Evolutionary conservation across 2,329 filamentous ascomycete genomes (phyloP).

Genomic region (Gaeumannomyces sp.): DNA sequence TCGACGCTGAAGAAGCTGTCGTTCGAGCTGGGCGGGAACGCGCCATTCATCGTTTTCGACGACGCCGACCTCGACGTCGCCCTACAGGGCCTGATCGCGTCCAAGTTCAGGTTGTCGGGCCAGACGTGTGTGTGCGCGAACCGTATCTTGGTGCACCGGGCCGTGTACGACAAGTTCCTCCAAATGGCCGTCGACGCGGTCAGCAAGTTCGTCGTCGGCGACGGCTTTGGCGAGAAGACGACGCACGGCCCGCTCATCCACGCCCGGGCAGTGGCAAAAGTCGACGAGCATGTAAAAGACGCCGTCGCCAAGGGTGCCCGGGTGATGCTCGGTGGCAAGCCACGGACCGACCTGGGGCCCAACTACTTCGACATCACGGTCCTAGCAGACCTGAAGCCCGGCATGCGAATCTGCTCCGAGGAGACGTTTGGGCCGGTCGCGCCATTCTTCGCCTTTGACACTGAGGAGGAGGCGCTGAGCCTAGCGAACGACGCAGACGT

Average conservation of each 20-base stretch:
- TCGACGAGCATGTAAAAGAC: conserved; percentile 16
- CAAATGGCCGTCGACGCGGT: conserved; percentile 16
- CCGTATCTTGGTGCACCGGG: conserved; percentile 19
- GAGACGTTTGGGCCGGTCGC: conserved; percentile 20
- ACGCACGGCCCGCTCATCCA: conserved; percentile 18
- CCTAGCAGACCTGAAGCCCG: conserved; percentile 42
- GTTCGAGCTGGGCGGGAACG: conserved; percentile 62
- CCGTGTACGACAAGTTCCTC: conserved; percentile 17
- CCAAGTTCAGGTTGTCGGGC: conserved; percentile 30
- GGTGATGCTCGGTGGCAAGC: conserved; percentile 39
- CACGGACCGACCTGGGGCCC: conserved; percentile 44
- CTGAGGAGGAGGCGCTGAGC: conserved; percentile 26
- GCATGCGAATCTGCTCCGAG: conserved; percentile 15
- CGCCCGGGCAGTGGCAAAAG: conserved; percentile 16
- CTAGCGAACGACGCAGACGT: conserved; percentile 29
- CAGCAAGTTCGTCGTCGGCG: conserved; percentile 11
- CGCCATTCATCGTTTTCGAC: conserved; percentile 54
- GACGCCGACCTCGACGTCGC: conserved; percentile 57
- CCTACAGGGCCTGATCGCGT: conserved; percentile 42
- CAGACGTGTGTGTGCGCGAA: conserved; percentile 56
- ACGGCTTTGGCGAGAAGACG: conserved; percentile 11
- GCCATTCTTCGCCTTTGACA: conserved; percentile 19
- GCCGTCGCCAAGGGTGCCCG: conserved; percentile 17
- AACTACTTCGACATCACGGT: conserved; percentile 64
- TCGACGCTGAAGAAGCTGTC: conserved; percentile 57